Evolutionary conservation across 2,329 filamentous ascomycete genomes (phyloP).

Genomic region (Stemphylium vesicarium): DNA sequence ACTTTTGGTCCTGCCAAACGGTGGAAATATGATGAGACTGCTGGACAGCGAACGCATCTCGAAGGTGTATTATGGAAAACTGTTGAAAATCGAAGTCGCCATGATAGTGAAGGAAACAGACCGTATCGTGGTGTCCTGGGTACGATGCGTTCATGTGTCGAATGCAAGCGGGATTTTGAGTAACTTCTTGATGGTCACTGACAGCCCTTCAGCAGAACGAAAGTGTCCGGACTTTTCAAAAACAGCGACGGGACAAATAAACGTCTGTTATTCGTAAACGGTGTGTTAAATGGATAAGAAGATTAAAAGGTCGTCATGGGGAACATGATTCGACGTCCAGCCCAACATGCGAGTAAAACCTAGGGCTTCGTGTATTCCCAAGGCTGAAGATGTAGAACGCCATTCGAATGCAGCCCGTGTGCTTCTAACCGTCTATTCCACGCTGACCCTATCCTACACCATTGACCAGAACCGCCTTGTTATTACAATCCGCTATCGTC

Average conservation of each 20-base stretch:
- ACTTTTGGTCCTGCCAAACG: background rate
- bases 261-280: background rate
- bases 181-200: no score
- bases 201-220: no score
- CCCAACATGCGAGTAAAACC: slow-evolving; percentile 18
- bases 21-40: slow-evolving; percentile 3
- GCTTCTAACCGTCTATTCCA: background rate
- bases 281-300: background rate
- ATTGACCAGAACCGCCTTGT: background rate
- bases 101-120: background rate
- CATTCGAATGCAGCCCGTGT: background rate
- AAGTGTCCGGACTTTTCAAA: no score
- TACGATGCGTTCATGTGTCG: background rate
- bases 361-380: slow-evolving; percentile 1
- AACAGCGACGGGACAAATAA: no score
- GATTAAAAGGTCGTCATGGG: background rate
- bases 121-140: background rate
- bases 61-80: background rate
- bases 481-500: background rate
- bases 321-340: slow-evolving; percentile 14
- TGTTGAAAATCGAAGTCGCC: slow-evolving; percentile 8
- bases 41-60: background rate
- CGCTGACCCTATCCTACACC: no score
- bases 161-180: no score
- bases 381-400: slow-evolving; percentile 3